These are phyloP conservation scores for Cyamopsis tetragonoloba DNA, from an alignment of 306 rosid species.

Conservation along the genomic window DNA sequence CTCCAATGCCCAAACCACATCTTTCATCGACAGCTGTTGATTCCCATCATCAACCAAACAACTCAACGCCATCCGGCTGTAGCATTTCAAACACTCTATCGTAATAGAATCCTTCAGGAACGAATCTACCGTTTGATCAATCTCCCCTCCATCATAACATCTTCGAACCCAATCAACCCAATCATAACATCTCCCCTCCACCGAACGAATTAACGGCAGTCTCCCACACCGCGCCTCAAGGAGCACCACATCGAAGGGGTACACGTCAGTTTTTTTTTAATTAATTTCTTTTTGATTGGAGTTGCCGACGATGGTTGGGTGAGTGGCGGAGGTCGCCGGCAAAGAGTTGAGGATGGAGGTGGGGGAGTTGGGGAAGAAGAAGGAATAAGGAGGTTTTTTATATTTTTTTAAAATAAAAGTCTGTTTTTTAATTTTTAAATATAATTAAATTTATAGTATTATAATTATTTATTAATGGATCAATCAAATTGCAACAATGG, in stretches of 20 bases:
- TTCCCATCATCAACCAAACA: slow-evolving; percentile 34
- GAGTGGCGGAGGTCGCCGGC: too few relatives aligned
- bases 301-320: too few relatives aligned
- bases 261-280: slow-evolving; percentile 51
- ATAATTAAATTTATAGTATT: too few relatives aligned
- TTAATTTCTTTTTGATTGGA: too few relatives aligned
- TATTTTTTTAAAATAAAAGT: too few relatives aligned
- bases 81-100: slow-evolving; percentile 21
- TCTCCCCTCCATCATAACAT: background rate
- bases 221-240: slow-evolving; percentile 36
- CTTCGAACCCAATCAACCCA: slow-evolving; percentile 23
- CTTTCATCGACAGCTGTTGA: slow-evolving; percentile 38
- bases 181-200: too few relatives aligned
- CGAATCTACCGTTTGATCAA: slow-evolving; percentile 21
- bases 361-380: too few relatives aligned
- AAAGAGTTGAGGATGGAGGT: too few relatives aligned
- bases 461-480: too few relatives aligned
- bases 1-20: slow-evolving; percentile 31
- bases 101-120: background rate
- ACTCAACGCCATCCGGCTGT: slow-evolving; percentile 18
- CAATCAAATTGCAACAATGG: too few relatives aligned
- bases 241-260: slow-evolving; percentile 41
- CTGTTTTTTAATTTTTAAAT: too few relatives aligned
- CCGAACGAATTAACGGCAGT: background rate
- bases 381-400: too few relatives aligned